Conservation (phyloP, 2,329 filamentous ascomycete species). For the Exophiala alcalophila region DNA sequence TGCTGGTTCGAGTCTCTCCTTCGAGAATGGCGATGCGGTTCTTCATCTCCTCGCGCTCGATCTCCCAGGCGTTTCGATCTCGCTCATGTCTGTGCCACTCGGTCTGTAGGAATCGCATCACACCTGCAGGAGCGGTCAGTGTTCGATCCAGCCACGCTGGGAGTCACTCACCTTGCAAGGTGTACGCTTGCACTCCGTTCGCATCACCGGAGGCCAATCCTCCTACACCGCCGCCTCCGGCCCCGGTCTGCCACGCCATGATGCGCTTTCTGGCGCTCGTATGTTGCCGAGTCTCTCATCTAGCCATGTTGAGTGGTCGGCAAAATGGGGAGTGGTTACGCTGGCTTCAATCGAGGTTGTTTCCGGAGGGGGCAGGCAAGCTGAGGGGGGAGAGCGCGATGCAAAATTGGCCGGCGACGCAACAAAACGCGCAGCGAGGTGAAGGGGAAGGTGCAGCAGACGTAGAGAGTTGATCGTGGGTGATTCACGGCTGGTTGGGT, state of each 20-base stretch:
- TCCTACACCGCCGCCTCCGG: slow-evolving; percentile 25
- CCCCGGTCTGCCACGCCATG: slow-evolving; percentile 32
- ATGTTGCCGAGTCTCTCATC: slow-evolving; percentile 24
- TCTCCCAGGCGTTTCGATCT: slow-evolving; percentile 97
- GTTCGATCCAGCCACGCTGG: not conserved
- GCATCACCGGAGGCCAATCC: slow-evolving; percentile 24
- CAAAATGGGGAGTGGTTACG: slow-evolving; percentile 13
- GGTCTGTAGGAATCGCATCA: slow-evolving; percentile 98
- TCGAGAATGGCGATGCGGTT: slow-evolving; percentile 92
- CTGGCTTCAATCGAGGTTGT: slow-evolving; percentile 12
- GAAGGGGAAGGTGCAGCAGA: not conserved
- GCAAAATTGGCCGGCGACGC: not conserved
- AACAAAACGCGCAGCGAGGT: not conserved
- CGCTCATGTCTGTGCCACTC: slow-evolving; percentile 99
- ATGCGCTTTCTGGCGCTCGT: slow-evolving; percentile 28
- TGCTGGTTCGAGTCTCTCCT: slow-evolving; percentile 80
- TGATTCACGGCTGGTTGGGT: slow-evolving; percentile 5
- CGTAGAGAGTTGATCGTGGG: too few relatives aligned
- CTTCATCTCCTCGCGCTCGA: slow-evolving; percentile 98
- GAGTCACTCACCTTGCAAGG: slow-evolving; percentile 27
- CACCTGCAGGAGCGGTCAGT: slow-evolving; percentile 57
- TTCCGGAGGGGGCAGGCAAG: slow-evolving; percentile 2
- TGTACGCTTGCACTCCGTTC: slow-evolving; percentile 31
- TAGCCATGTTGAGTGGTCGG: slow-evolving; percentile 23
- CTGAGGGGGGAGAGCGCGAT: not conserved